These are phyloP conservation scores for Rhizopus microsporus DNA, from an alignment of 371 early-diverging fungal species.

Conservation along the genomic window DNA sequence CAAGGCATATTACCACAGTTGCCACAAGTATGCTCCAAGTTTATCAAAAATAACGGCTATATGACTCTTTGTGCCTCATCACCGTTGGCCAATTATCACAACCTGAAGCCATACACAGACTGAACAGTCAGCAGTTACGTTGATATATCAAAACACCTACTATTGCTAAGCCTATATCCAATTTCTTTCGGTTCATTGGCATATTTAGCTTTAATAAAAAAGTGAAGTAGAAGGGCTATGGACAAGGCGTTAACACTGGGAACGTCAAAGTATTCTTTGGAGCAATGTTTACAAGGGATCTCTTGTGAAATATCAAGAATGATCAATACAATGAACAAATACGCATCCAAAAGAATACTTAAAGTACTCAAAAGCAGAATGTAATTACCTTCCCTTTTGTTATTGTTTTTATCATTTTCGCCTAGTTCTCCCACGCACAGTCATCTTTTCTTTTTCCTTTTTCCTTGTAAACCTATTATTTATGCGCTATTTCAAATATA, in stretches of 20 bases:
- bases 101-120: constrained; percentile 4
- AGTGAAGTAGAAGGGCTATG: neutral
- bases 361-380: neutral
- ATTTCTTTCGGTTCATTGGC: constrained; percentile 3
- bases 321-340: constrained; percentile 7
- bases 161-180: neutral
- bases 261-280: neutral
- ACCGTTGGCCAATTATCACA: constrained; percentile 1
- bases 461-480: too few species aligned
- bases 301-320: neutral
- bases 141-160: neutral
- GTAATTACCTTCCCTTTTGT: constrained; percentile 3
- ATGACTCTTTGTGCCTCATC: constrained; percentile 2
- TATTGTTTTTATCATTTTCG: too few species aligned
- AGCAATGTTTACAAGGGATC: constrained; percentile 5
- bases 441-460: too few species aligned
- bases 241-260: constrained; percentile 1
- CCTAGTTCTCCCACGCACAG: too few species aligned
- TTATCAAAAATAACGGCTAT: constrained; percentile 3
- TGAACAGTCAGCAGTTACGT: constrained; percentile 3
- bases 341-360: constrained; percentile 4
- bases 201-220: constrained; percentile 1
- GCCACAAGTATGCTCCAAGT: constrained; percentile 2
- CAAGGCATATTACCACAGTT: constrained; percentile 1
- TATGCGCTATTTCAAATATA: too few species aligned